A percentile compares a stretch with the other conserved stretches of the same genome.
Conservation (phyloP, 345 rosid genomes). For the Corchorus olitorius region DNA sequence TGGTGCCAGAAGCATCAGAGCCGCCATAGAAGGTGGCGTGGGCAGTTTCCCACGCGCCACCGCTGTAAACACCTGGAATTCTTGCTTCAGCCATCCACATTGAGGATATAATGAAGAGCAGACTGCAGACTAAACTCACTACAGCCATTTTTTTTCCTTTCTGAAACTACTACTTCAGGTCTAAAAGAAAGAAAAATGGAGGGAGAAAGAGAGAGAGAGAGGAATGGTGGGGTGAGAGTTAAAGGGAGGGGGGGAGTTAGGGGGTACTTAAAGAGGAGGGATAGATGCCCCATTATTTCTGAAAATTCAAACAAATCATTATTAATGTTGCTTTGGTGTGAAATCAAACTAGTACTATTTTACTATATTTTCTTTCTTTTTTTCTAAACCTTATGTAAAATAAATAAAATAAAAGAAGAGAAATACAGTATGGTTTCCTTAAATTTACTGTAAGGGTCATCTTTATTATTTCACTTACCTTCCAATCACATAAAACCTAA, state of each 20-base stretch:
- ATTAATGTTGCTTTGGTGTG: constrained; percentile 16
- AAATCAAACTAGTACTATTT: constrained; percentile 1
- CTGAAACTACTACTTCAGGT: neutral
- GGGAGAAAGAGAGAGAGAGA: neutral
- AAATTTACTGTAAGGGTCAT: too few species aligned
- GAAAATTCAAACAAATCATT: constrained; percentile 18
- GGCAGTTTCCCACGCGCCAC: constrained; percentile 71
- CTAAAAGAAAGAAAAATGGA: neutral
- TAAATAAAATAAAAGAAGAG: neutral
- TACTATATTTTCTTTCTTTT: neutral
- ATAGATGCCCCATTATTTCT: neutral
- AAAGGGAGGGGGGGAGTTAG: neutral
- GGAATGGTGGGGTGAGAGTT: neutral
- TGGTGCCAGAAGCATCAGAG: constrained; percentile 85
- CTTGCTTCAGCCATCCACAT: constrained; percentile 54
- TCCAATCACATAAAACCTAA: neutral
- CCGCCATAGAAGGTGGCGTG: constrained; percentile 97
- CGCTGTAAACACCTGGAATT: constrained; percentile 71
- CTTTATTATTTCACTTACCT: neutral
- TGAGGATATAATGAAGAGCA: constrained; percentile 29
- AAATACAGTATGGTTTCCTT: neutral
- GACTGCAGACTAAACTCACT: constrained; percentile 13
- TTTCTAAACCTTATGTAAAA: neutral
- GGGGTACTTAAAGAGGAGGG: constrained; percentile 21
- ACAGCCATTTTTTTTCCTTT: constrained; percentile 9